Conservation (phyloP, 2,329 filamentous ascomycete genomes). For the Fusarium udum region DNA sequence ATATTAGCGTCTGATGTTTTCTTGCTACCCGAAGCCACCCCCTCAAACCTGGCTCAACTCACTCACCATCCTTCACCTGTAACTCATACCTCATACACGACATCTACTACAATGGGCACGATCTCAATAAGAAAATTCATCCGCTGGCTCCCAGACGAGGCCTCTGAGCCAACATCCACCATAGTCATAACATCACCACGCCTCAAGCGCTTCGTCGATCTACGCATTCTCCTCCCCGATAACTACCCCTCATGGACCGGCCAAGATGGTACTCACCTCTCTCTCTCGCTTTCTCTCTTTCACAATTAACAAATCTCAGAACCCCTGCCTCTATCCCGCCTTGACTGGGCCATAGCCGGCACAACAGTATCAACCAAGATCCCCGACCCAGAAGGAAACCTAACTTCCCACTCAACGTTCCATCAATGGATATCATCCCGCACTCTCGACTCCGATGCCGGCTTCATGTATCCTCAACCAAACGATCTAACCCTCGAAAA, state of each 20-base stretch:
- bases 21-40: background rate
- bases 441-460: conserved; percentile 60
- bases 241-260: conserved; percentile 25
- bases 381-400: conserved; percentile 40
- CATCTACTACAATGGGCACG: conserved; percentile 43
- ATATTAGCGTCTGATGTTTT: too few species aligned
- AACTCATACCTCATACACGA: background rate
- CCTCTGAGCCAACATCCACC: conserved; percentile 70
- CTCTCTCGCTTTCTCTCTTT: accelerated
- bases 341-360: conserved; percentile 75
- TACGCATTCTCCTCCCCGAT: conserved; percentile 61
- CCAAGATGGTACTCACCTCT: conserved; percentile 24
- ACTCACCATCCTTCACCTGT: background rate
- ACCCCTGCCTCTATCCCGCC: conserved; percentile 42
- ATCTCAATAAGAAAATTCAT: conserved; percentile 69
- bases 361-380: conserved; percentile 53
- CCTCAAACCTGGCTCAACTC: background rate
- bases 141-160: conserved; percentile 61
- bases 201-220: conserved; percentile 66
- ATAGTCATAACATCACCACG: conserved; percentile 70
- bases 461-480: conserved; percentile 60
- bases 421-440: conserved; percentile 69
- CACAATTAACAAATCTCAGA: conserved; percentile 15
- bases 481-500: conserved; percentile 61
- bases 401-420: conserved; percentile 57